Evolutionary conservation across 805 yeast species (phyloP), one percentile per base, ranked within the genome.

Genomic region (Candida anglica): DNA sequence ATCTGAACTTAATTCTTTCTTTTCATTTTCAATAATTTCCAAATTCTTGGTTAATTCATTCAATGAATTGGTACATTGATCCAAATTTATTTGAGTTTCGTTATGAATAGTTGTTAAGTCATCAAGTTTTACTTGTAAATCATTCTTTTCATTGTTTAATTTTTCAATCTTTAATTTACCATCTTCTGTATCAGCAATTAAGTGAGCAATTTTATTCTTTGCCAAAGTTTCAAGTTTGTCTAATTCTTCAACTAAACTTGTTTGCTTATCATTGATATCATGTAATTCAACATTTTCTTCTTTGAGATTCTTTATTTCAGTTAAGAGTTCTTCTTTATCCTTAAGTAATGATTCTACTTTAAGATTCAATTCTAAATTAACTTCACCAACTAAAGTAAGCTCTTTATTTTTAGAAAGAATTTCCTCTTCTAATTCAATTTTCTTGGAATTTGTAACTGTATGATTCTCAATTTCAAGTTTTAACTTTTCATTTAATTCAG

Each of bases 181-280:
- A 11, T 34, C 19, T 7, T 7, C 26, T 21, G 9, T 11, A 9
- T 21, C 23, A 21, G 23, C 23, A 9, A 21, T 9, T 11, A 21
- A 11, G 10, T 21, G 23, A 9, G 23, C 23, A 11, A 50, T 52
- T 27, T 47, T 47, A 26, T 44, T 49, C 28, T 48, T 49, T 6
- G 55, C 56, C 25, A 50, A 36, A 20, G 40, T 43, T 26, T 46
- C 53, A 33, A 46, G 39, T 25, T 50, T 47, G 17, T 53, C 56
- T 32, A 51, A 41, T 27, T 52, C 56, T 16, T 44, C 42, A 16
- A 48, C 41, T n/a, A 52, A 38, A 29, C 46, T 50, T 32, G 50
- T 48, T 32, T 48, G 52, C 19, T 43, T 41, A 7, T 39, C 30
- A 26, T 47, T 46, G 5, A 54, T 40, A 20, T 48, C 50, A n/a